Evolutionary conservation across 495 filamentous ascomycete genomes (phyloP), one percentile per base, ranked within the genome.

Genomic region (Xylaria scruposa): DNA sequence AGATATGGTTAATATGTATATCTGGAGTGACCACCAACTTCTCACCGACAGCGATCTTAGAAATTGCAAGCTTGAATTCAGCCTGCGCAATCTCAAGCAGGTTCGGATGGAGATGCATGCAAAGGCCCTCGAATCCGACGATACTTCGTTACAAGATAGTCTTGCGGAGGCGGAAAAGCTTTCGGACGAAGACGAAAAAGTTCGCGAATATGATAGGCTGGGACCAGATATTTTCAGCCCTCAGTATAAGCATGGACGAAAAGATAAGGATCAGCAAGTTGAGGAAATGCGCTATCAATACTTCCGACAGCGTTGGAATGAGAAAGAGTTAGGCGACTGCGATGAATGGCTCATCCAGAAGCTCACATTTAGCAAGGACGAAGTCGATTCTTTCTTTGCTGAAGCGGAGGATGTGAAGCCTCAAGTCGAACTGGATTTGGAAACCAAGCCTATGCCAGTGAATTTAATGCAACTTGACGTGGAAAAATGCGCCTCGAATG

Each of bases 1-100:
- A 76, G 75, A 79, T 38, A 85, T 85, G 81, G 61, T 72, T 2
- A 80, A 80, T 71, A 89, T 89, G 87, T 89, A 83, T 65, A 86
- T 88, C 59, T 80, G 79, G 69, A 87, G 85, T 76, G 79, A 84
- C 69, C 72, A 82, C 56, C 81, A 80, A 21, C 68, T 83, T 66
- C 71, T 76, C 38, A 24, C 69, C 53, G 21, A 73, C 36, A 60
- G 76, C 5, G 80, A 80, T 42, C 83, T 83, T 63, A 78, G 77
- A 53, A 72, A 76, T 21, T 85, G 84, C 72, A 80, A 84, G 74
- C 83, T 89, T 40, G 81, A 85, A 60, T 89, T 89, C 73, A 83
- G 76, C 70, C 83, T 89, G 31, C 72, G 82, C 68, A 78, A 78
- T n/a, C 26, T 73, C 24, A 71, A 73, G 3, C 60, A 67, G 1